Conservation (phyloP, 225 moss, liverwort and hornwort genomes). For the Physcomitrium patens region DNA sequence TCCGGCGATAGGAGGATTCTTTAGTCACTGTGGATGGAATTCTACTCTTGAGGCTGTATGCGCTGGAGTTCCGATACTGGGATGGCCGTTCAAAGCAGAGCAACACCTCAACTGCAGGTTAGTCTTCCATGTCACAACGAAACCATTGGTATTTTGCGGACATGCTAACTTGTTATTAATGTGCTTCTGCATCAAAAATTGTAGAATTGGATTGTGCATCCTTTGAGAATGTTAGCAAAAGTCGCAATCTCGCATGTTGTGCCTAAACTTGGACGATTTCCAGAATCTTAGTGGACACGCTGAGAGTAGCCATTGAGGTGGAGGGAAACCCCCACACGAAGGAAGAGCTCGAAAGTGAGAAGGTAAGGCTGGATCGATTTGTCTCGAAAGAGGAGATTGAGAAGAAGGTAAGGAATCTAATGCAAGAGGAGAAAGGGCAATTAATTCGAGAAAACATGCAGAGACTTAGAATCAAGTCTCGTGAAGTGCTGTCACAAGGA, state of each 20-base stretch:
- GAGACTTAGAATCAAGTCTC: conserved; percentile 22
- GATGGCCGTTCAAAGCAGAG: conserved; percentile 53
- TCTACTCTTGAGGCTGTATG: conserved; percentile 41
- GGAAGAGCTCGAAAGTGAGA: conserved; percentile 39
- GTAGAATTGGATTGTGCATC: too few species aligned
- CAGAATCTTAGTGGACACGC: conserved; percentile 41
- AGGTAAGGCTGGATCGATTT: conserved; percentile 2
- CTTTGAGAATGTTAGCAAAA: neutral
- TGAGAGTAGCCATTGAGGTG: conserved; percentile 43
- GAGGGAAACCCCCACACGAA: conserved; percentile 10
- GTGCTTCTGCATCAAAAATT: too few species aligned
- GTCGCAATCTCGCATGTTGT: neutral
- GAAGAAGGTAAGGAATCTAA: conserved; percentile 36
- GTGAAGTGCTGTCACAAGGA: conserved; percentile 19
- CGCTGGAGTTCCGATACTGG: conserved; percentile 50
- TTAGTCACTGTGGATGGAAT: conserved; percentile 66
- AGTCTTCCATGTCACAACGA: neutral
- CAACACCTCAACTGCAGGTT: conserved; percentile 49
- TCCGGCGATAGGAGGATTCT: conserved; percentile 43
- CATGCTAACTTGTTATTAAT: too few species aligned
- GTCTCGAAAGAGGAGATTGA: conserved; percentile 40
- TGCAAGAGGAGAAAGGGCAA: conserved; percentile 32
- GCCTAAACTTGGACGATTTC: neutral
- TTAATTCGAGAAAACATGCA: conserved; percentile 19
- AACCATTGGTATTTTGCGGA: too few species aligned